A percentile compares a stretch with the other conserved stretches of the same genome.
Conservation (phyloP, 768 basidiomycete species). For the Russula vinacea region DNA sequence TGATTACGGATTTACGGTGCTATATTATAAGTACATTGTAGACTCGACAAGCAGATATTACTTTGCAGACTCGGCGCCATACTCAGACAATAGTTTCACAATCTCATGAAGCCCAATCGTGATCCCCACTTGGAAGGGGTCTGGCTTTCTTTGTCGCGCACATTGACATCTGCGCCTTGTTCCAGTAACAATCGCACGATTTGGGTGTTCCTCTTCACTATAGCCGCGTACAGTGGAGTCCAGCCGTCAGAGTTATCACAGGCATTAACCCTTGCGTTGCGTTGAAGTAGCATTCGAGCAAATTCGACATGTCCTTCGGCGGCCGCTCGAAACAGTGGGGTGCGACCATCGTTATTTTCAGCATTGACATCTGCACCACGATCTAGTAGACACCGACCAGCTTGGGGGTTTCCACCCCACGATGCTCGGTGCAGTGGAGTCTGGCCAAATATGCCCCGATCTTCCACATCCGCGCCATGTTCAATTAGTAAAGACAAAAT, state of each 20-base stretch:
- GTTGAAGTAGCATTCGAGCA: not conserved
- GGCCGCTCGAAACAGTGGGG: not conserved
- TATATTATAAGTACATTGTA: too few species aligned
- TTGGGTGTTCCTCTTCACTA: accelerated
- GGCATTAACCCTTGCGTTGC: not conserved
- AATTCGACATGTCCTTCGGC: not conserved
- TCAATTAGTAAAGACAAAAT: not conserved
- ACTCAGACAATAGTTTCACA: too few species aligned
- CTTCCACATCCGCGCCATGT: not conserved
- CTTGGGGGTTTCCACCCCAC: not conserved
- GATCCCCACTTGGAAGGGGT: too few species aligned
- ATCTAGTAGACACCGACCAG: not conserved
- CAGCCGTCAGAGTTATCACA: not conserved
- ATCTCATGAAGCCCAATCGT: too few species aligned
- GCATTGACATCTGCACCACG: not conserved
- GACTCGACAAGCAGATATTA: too few species aligned
- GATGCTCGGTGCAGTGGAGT: not conserved
- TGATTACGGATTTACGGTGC: too few species aligned
- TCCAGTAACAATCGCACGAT: not conserved
- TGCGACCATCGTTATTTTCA: not conserved
- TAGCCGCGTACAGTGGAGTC: not conserved
- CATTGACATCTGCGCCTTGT: not conserved
- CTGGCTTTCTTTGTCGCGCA: too few species aligned
- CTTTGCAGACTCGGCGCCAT: too few species aligned
- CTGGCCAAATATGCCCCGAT: not conserved